Percentiles rank a stretch among this genome's conserved stretches.
phyloP scores from a whole-genome alignment of 768 basidiomycete species.

The Leccinum aurantiacum region DNA sequence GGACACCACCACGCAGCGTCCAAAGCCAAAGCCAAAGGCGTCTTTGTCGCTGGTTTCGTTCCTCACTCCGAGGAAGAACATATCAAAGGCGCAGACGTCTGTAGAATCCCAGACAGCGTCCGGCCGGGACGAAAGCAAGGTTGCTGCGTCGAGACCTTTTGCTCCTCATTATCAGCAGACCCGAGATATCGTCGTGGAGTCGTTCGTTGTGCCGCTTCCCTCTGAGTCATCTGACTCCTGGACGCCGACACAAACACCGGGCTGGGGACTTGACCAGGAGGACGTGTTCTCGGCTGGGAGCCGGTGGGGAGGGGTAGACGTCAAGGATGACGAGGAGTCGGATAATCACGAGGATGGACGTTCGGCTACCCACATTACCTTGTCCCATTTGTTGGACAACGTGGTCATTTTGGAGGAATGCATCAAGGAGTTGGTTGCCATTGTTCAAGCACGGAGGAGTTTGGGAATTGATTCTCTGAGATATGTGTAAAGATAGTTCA shows the following conservation, averaged over 20 bases:
- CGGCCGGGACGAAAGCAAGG: slow-evolving; percentile 37
- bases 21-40: slow-evolving; percentile 54
- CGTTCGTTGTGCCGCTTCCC: slow-evolving; percentile 62
- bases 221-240: slow-evolving; percentile 51
- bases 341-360: slow-evolving; percentile 28
- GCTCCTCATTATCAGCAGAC: slow-evolving; percentile 83
- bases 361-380: slow-evolving; percentile 52
- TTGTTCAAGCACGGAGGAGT: slow-evolving; percentile 79
- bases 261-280: slow-evolving; percentile 63
- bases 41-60: slow-evolving; percentile 73
- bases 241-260: slow-evolving; percentile 52
- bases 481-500: slow-evolving; percentile 50
- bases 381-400: slow-evolving; percentile 88
- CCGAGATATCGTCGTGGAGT: slow-evolving; percentile 64
- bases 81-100: slow-evolving; percentile 34
- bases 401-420: slow-evolving; percentile 93
- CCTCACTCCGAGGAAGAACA: slow-evolving; percentile 74
- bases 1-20: slow-evolving; percentile 35
- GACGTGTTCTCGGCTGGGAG: slow-evolving; percentile 61
- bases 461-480: slow-evolving; percentile 82
- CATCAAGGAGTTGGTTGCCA: slow-evolving; percentile 88
- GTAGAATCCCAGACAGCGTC: slow-evolving; percentile 50
- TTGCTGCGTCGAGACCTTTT: slow-evolving; percentile 71
- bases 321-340: slow-evolving; percentile 18
- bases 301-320: slow-evolving; percentile 41